A percentile compares a stretch with the other conserved stretches of the same genome.
Conservation (phyloP, 805 yeast species). For the Yarrowia yakushimensis region DNA sequence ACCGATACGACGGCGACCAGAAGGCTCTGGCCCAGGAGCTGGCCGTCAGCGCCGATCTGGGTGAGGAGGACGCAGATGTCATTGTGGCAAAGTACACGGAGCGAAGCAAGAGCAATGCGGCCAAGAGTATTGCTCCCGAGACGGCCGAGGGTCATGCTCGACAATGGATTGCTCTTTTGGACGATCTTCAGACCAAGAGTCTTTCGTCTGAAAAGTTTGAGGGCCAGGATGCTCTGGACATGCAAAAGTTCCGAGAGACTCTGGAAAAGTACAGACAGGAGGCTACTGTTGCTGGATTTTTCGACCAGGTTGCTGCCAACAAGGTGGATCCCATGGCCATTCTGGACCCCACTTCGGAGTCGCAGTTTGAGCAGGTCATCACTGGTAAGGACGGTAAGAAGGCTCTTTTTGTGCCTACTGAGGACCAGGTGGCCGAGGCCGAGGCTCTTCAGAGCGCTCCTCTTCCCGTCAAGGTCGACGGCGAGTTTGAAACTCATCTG, state of each 20-base stretch:
- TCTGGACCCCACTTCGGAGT: slow-evolving; percentile 12
- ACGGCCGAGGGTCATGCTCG: slow-evolving; percentile 10
- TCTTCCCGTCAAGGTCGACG: slow-evolving; percentile 59
- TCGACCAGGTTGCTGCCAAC: not conserved
- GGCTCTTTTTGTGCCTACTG: slow-evolving; percentile 45
- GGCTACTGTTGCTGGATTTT: not conserved
- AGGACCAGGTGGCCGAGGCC: slow-evolving; percentile 59
- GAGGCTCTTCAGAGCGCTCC: slow-evolving; percentile 48
- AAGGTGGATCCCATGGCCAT: slow-evolving; percentile 8
- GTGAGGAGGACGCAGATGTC: not conserved
- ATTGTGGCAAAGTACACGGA: not conserved
- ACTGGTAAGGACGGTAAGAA: slow-evolving; percentile 7
- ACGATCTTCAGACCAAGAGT: slow-evolving; percentile 7
- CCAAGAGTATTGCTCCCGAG: not conserved
- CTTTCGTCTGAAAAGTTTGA: not conserved
- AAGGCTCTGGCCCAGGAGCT: slow-evolving; percentile 10
- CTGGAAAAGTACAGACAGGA: slow-evolving; percentile 11
- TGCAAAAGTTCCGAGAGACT: slow-evolving; percentile 10
- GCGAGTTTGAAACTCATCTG: slow-evolving; percentile 67
- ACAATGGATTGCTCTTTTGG: slow-evolving; percentile 17
- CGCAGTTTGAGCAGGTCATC: slow-evolving; percentile 2
- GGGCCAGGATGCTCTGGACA: slow-evolving; percentile 9
- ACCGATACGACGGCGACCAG: slow-evolving; percentile 10
- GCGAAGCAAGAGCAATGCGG: not conserved
- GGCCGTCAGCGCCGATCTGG: slow-evolving; percentile 11